A percentile compares a stretch with the other conserved stretches of the same genome.
phyloP scores from a whole-genome alignment of 2,329 filamentous ascomycete species.

The Trichoderma simmonsii region DNA sequence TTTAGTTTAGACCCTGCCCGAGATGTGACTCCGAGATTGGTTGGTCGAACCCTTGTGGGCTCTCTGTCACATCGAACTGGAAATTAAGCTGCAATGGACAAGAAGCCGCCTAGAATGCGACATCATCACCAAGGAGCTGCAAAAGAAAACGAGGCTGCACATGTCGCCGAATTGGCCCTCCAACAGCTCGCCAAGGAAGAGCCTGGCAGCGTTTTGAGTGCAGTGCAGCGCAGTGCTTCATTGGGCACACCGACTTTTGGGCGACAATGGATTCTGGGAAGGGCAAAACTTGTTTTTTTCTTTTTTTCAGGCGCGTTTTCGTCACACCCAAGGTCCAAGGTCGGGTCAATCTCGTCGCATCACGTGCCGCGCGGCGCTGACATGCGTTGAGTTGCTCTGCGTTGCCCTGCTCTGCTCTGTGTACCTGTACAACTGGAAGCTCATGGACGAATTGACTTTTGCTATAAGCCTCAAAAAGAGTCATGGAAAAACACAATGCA shows the following conservation, averaged over 20 bases:
- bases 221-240: background rate
- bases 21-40: conserved; percentile 19
- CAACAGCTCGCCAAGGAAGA: background rate
- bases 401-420: background rate
- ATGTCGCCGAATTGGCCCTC: background rate
- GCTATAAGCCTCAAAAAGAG: background rate
- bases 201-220: background rate
- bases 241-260: conserved; percentile 18
- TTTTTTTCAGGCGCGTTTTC: conserved; percentile 2
- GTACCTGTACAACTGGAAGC: background rate
- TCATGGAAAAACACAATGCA: background rate
- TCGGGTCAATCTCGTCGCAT: background rate
- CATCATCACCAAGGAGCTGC: background rate
- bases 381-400: background rate
- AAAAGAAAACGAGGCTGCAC: background rate
- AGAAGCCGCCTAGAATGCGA: background rate
- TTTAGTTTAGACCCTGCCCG: conserved; percentile 1
- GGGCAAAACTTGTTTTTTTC: background rate
- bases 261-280: background rate
- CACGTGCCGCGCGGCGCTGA: background rate
- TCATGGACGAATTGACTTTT: background rate
- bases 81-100: background rate
- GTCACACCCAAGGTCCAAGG: background rate
- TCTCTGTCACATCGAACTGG: conserved; percentile 12
- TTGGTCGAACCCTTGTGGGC: background rate